These are phyloP conservation scores for Pleoardoris graminearum DNA, from an alignment of 2,329 filamentous ascomycete genomes.

Conservation along the genomic window DNA sequence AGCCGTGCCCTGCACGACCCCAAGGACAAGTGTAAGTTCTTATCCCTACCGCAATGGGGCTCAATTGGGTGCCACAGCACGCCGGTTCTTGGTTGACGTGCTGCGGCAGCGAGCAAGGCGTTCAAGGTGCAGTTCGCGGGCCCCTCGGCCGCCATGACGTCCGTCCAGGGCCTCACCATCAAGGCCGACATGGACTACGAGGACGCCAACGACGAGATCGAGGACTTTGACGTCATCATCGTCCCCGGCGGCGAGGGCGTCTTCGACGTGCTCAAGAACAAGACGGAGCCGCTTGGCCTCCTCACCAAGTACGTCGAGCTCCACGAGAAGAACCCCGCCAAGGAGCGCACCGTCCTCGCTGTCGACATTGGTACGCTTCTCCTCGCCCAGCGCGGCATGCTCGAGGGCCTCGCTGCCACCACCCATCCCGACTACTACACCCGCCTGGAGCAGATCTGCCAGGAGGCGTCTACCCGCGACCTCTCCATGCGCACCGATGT, in stretches of 20 bases:
- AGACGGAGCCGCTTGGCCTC: conserved; percentile 63
- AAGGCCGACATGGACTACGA: conserved; percentile 76
- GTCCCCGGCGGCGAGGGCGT: conserved; percentile 71
- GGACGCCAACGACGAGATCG: conserved; percentile 72
- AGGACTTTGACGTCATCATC: conserved; percentile 79
- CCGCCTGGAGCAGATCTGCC: conserved; percentile 79
- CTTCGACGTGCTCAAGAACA: conserved; percentile 65
- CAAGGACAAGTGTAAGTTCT: conserved; percentile 54
- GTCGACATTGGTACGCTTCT: conserved; percentile 80
- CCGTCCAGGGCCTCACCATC: conserved; percentile 68
- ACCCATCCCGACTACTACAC: conserved; percentile 81
- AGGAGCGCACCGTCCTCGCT: conserved; percentile 79
- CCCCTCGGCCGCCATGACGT: conserved; percentile 52
- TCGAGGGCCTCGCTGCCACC: conserved; percentile 77
- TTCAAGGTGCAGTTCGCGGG: conserved; percentile 59
- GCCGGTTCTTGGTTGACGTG: conserved; percentile 25
- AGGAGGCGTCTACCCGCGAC: conserved; percentile 70
- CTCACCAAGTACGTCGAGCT: conserved; percentile 78
- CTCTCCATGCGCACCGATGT: conserved; percentile 79
- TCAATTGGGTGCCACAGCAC: conserved; percentile 3
- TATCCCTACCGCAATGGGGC: not conserved
- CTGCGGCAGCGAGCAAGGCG: conserved; percentile 53
- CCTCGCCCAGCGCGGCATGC: conserved; percentile 74
- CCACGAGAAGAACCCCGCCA: conserved; percentile 75
- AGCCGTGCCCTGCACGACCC: conserved; percentile 57